These are phyloP conservation scores for Thelonectria olida DNA, from an alignment of 2,329 filamentous ascomycete species.

Conservation along the genomic window DNA sequence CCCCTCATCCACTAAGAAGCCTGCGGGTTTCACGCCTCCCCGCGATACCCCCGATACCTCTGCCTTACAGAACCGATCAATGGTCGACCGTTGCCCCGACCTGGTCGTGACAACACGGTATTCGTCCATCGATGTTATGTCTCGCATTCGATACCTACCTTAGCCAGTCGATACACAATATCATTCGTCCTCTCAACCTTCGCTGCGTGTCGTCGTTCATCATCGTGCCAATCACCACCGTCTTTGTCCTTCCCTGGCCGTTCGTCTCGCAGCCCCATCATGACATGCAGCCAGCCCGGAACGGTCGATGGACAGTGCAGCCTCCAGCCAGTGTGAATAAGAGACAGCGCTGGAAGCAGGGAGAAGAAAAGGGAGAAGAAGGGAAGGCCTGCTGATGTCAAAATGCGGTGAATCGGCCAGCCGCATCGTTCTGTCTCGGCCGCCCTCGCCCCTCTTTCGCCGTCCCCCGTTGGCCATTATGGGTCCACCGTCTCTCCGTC, in stretches of 20 bases:
- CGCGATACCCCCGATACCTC: constrained; percentile 2
- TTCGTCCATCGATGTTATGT: constrained; percentile 1
- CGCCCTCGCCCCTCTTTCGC: constrained; percentile 18
- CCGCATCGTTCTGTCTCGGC: constrained; percentile 24
- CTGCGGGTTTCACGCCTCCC: background rate
- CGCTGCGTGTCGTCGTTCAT: background rate
- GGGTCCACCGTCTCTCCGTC: constrained; percentile 16
- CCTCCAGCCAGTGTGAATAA: constrained; percentile 26
- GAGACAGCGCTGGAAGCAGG: constrained; percentile 26
- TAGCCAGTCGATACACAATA: background rate
- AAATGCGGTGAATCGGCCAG: constrained; percentile 42
- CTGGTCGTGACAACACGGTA: background rate
- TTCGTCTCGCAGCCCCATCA: constrained; percentile 32
- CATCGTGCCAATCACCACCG: constrained; percentile 25
- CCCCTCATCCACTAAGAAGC: background rate
- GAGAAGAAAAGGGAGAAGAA: background rate
- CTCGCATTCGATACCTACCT: constrained; percentile 19
- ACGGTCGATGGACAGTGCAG: constrained; percentile 33
- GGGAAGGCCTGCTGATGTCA: constrained; percentile 34
- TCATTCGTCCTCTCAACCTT: background rate
- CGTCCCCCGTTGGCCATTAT: constrained; percentile 22
- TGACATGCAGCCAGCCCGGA: constrained; percentile 38
- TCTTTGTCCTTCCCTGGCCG: constrained; percentile 24
- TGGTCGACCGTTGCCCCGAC: background rate
- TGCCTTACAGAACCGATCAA: constrained; percentile 5